A percentile compares a stretch with the other conserved stretches of the same genome.
Evolutionary conservation across 108 stramenopile genomes (phyloP).

Genomic region (Skeletonema costatum): DNA sequence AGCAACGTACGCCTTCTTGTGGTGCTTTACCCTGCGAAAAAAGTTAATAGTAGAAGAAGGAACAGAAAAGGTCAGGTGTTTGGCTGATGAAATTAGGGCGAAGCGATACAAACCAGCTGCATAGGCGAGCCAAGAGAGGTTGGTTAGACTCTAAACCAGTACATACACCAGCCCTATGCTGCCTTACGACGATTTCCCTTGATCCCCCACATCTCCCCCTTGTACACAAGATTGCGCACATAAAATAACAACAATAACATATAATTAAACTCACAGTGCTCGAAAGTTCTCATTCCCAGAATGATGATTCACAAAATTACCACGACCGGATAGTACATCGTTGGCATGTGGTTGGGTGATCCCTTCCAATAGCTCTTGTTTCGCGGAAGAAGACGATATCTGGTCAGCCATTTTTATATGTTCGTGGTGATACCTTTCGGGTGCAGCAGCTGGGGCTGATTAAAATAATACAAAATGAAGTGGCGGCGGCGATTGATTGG

Average conservation of each 20-base stretch:
- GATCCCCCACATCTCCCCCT: not conserved
- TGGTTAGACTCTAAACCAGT: not conserved
- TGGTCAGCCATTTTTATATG: not conserved
- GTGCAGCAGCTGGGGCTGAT: not conserved
- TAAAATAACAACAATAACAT: not conserved
- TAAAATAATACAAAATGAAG: not conserved
- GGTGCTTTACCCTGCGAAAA: conserved; percentile 52
- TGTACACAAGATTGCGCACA: not conserved
- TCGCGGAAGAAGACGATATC: too few species aligned
- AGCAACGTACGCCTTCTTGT: conserved; percentile 77
- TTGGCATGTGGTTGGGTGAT: conserved; percentile 63
- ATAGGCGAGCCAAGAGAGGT: not conserved
- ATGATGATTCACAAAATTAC: conserved; percentile 87
- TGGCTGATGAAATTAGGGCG: not conserved
- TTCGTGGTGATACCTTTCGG: not conserved
- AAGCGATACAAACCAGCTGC: not conserved
- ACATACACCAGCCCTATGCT: not conserved
- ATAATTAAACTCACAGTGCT: conserved; percentile 33
- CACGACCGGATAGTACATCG: conserved; percentile 83
- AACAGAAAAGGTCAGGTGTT: not conserved
- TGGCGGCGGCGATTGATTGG: not conserved
- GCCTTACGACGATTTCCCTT: not conserved
- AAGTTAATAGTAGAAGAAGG: not conserved
- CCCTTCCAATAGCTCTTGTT: conserved; percentile 42
- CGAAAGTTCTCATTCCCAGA: conserved; percentile 84